Evolutionary conservation across 2,329 filamentous ascomycete species (phyloP), one percentile per base, ranked within the genome.

Genomic region (Clarireedia hainanense): DNA sequence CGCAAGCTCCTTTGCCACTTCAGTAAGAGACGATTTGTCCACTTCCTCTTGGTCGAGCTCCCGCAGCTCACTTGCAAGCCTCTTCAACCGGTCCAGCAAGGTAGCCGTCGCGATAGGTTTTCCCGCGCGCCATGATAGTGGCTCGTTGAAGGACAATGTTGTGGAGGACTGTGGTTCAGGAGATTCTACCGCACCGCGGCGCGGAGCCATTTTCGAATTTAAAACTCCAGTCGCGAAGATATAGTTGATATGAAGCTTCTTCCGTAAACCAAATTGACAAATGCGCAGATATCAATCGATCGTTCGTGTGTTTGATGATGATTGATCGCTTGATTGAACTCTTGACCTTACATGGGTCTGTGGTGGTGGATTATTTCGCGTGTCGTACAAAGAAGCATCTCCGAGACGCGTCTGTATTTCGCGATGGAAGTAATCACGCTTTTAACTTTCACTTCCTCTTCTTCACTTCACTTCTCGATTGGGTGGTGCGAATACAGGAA

Each of bases 101-200:
- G 91, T 90, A 61, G 82, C 84, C 48, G 91, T 89, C 39, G 88
- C 77, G 67, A 99, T 96, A 52, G 91, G 84, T 72, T 89, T 94
- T 57, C 92, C 94, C 45, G 91, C 89, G 68, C 88, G 88, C 89
- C 94, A 96, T 69, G 90, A 89, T 56, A 99, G 77, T 61, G 89
- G 79, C 68, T 96, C 85, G 66, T 91, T 83, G 78, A 97, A 97
- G 63, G 83, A 76, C 48, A 99, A 81, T 56, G 70, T 73, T 45
- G 71, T 70, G 17, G 72, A 68, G 56, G 72, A 71, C 52, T 67
- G 61, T 27, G 47, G 58, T 54, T 64, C 59, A 45, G 58, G 59
- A 57, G 57, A 61, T 40, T 63, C 58, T 50, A 65, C 63, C 60
- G 65, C 66, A 65, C 63, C 62, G 58, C 66, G 65, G 63, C 68